phyloP scores from a whole-genome alignment of 257 asterid genomes.

The Rehmannia glutinosa region DNA sequence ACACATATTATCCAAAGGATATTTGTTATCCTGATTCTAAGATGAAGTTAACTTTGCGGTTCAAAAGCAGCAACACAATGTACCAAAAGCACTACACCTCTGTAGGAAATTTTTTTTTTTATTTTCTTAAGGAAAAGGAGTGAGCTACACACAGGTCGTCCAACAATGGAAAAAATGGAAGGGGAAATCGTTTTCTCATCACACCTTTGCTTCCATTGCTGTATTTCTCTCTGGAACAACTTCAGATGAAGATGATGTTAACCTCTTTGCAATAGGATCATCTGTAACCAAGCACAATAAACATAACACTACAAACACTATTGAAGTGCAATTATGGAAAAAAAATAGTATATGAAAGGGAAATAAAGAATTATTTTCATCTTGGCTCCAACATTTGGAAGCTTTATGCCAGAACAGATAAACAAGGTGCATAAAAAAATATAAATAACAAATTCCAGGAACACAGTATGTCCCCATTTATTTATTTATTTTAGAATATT shows the following conservation, averaged over 20 bases:
- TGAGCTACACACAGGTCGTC: background rate
- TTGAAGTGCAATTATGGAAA: conserved; percentile 2
- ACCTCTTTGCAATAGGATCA: conserved; percentile 75
- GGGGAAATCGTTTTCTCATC: conserved; percentile 7
- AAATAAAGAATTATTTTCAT: background rate
- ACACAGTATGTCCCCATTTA: background rate
- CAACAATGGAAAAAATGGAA: background rate
- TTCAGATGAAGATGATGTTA: conserved; percentile 34
- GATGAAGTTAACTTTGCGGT: background rate
- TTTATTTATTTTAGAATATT: no score
- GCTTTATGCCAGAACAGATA: background rate
- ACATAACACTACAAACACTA: conserved; percentile 11
- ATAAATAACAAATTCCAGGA: background rate
- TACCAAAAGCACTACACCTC: background rate
- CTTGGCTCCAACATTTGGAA: conserved; percentile 7
- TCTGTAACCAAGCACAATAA: conserved; percentile 41
- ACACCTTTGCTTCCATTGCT: conserved; percentile 37
- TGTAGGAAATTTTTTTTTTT: background rate
- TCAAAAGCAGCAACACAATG: background rate
- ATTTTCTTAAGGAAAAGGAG: background rate
- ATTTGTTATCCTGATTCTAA: background rate
- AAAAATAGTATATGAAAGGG: background rate
- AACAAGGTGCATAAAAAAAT: conserved; percentile 5
- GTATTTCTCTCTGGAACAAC: conserved; percentile 35
- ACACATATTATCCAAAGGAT: background rate